Evolutionary conservation across 805 yeast species (phyloP), one percentile per base, ranked within the genome.

Genomic region (Ogataea allantospora): DNA sequence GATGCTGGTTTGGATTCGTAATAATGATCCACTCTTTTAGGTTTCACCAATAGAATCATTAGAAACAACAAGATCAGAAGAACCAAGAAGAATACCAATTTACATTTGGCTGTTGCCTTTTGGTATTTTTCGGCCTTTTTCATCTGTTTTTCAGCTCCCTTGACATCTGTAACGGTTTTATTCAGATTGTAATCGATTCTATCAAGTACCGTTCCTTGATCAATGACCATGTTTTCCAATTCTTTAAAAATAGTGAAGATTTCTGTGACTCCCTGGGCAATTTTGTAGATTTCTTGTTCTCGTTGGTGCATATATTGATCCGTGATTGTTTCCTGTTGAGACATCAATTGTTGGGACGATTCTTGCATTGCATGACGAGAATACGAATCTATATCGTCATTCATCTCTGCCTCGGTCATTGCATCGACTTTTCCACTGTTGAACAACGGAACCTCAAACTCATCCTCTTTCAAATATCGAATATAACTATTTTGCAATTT

Each of bases 251-350:
- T 91, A 1, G 91, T 87, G 20, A 95, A 84, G 1, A 93, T 86
- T 58, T 93, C 99, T 27, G 91, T 67, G 30, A 93, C 95, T 35
- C 97, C 96, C 68, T 86, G 87, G 4, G 99, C 98, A 37, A 93
- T 73, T 48, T 83, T 84, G 21, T 84, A 83, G 36, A 93, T 93
- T 55, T 91, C 99, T 36, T 80, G 76, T 55, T 93, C 99, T 37
- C 99, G 71, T 50, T 84, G 87, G 38, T 77, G 73, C 24, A 85
- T 60, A 37, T 64, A 61, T 17, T 63, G 61, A 41, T 68, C 73
- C 25, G 67, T 62, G 5, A 70, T 51, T 11, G 60, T 56, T 27
- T 62, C 55, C 40, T 56, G 68, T 37, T 55, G 58, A 40, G 54
- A 55, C 33, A 50, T 57, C 2, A 81, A 71, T 42, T 71, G 75